Evolutionary conservation across 2,329 filamentous ascomycete species (phyloP).

Genomic region (Diplocarpon mali): DNA sequence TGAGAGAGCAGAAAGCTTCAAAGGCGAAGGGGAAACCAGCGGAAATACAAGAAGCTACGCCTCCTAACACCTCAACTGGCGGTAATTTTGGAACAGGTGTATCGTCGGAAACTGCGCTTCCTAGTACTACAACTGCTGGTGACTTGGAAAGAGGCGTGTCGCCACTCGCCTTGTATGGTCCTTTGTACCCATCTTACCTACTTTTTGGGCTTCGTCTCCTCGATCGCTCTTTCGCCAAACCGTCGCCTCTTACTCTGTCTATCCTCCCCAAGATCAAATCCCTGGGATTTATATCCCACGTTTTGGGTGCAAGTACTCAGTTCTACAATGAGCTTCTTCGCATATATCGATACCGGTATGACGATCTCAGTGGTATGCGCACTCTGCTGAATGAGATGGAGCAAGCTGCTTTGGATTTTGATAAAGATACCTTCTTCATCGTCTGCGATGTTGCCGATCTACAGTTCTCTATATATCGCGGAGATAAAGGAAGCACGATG

Average conservation of each 20-base stretch:
- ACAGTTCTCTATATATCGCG: slow-evolving; percentile 10
- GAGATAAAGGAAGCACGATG: slow-evolving; percentile 15
- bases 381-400: slow-evolving; percentile 26
- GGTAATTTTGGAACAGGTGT: no score
- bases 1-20: slow-evolving; percentile 4
- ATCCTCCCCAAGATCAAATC: slow-evolving; percentile 57
- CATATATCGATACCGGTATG: slow-evolving; percentile 49
- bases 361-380: slow-evolving; percentile 33
- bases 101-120: no score
- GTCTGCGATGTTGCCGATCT: slow-evolving; percentile 16
- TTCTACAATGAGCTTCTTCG: slow-evolving; percentile 59
- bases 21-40: neutral
- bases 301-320: slow-evolving; percentile 57
- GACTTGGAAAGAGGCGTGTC: slow-evolving; percentile 9
- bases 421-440: slow-evolving; percentile 24
- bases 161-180: slow-evolving; percentile 44
- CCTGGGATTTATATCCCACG: slow-evolving; percentile 57
- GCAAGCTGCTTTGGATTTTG: slow-evolving; percentile 21
- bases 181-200: slow-evolving; percentile 53
- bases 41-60: neutral
- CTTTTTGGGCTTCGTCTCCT: slow-evolving; percentile 45
- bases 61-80: no score
- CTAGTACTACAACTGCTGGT: no score
- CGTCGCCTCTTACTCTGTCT: slow-evolving; percentile 48
- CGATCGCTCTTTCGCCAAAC: slow-evolving; percentile 42